phyloP scores from a whole-genome alignment of 352 stramenopile species.

The Pythium folliculosum region DNA sequence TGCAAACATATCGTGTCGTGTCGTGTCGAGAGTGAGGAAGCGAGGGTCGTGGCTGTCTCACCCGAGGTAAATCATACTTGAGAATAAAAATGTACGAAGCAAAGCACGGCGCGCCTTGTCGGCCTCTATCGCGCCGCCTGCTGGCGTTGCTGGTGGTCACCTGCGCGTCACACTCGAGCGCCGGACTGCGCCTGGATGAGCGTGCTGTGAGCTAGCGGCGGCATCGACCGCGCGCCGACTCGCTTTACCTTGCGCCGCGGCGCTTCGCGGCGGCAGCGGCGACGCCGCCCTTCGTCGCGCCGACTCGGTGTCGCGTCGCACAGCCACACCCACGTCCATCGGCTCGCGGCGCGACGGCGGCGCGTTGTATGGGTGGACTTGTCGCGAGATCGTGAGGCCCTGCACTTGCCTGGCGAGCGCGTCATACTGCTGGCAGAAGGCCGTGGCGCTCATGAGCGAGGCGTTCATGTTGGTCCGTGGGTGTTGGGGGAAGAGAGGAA shows the following conservation, averaged over 20 bases:
- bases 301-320: background rate
- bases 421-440: conserved; percentile 19
- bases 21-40: background rate
- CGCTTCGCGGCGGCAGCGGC: background rate
- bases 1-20: background rate
- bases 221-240: background rate
- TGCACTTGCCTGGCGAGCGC: conserved; percentile 16
- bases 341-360: background rate
- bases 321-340: background rate
- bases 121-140: too few relatives aligned
- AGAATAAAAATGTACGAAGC: too few relatives aligned
- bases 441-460: conserved; percentile 7
- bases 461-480: conserved; percentile 16
- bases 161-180: too few relatives aligned
- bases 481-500: background rate
- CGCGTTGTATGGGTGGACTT: conserved; percentile 2
- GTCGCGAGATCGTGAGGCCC: conserved; percentile 11
- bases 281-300: background rate
- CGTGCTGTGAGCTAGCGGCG: too few relatives aligned
- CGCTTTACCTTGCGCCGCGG: background rate
- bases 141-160: too few relatives aligned
- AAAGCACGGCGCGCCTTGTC: too few relatives aligned
- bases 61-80: too few relatives aligned
- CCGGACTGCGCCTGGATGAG: too few relatives aligned
- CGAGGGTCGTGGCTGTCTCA: too few relatives aligned